Percentiles rank a stretch among this genome's conserved stretches.
Evolutionary conservation across 2,329 filamentous ascomycete species (phyloP).

Genomic region (Penicillium decumbens): DNA sequence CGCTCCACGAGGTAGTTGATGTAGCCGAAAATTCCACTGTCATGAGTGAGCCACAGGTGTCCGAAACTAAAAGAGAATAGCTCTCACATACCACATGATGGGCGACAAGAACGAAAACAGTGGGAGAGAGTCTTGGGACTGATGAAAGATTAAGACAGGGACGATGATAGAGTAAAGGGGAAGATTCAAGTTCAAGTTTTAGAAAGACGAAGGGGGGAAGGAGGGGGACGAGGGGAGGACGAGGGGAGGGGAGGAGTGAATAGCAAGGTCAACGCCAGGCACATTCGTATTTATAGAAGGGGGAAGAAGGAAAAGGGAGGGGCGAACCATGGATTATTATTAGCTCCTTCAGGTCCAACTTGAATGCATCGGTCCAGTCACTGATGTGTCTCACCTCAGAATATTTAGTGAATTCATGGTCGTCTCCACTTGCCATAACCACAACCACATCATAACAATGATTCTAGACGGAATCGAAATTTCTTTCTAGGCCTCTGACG

Average conservation of each 20-base stretch:
- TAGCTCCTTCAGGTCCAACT: constrained; percentile 1
- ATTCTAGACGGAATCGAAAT: background rate
- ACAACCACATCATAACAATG: background rate
- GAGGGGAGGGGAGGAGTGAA: background rate
- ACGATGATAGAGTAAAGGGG: background rate
- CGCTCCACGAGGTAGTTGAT: constrained; percentile 99
- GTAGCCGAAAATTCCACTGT: constrained; percentile 67
- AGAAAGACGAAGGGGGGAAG: constrained; percentile 2
- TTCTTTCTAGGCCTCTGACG: no score
- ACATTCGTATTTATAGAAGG: constrained; percentile 24
- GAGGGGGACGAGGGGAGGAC: constrained; percentile 4
- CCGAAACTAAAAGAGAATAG: background rate
- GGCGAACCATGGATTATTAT: constrained; percentile 8
- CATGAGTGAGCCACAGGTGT: constrained; percentile 12
- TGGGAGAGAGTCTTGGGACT: background rate
- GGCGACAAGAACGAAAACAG: constrained; percentile 3
- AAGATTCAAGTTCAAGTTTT: background rate
- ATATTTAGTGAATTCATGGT: background rate
- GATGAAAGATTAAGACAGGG: background rate
- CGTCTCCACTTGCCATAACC: background rate
- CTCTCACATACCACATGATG: constrained; percentile 36
- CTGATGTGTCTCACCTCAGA: constrained; percentile 6
- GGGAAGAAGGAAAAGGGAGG: constrained; percentile 15
- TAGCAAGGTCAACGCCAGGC: constrained; percentile 2
- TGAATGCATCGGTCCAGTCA: constrained; percentile 5